Percentiles rank a stretch among this genome's conserved stretches.
These are phyloP conservation scores for Xylariaceae sp. DNA, from an alignment of 2,329 filamentous ascomycete genomes.

Conservation along the genomic window DNA sequence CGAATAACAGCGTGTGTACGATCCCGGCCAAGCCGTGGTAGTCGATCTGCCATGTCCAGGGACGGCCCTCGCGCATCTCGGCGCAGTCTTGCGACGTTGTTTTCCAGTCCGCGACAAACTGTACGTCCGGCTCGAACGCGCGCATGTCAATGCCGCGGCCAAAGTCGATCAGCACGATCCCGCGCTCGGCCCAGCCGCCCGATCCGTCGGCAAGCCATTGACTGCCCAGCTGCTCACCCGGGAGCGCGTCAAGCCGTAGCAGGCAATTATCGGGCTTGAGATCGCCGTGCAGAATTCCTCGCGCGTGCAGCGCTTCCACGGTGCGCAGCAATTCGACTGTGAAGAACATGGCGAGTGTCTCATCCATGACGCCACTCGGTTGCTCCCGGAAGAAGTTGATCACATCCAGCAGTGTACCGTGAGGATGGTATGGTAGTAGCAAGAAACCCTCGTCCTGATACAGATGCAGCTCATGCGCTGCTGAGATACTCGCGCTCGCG, in stretches of 20 bases:
- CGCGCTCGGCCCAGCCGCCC: conserved; percentile 75
- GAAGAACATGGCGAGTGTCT: conserved; percentile 92
- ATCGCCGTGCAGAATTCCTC: conserved; percentile 82
- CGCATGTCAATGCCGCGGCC: conserved; percentile 92
- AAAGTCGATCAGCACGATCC: conserved; percentile 88
- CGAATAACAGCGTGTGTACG: conserved; percentile 85
- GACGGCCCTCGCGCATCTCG: conserved; percentile 89
- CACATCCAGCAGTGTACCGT: conserved; percentile 91
- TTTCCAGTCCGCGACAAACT: conserved; percentile 96
- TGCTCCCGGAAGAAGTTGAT: conserved; percentile 82
- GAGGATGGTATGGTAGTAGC: conserved; percentile 78
- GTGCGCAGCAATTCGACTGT: conserved; percentile 86
- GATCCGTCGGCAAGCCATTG: conserved; percentile 71
- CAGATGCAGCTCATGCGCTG: conserved; percentile 85
- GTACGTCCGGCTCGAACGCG: conserved; percentile 69
- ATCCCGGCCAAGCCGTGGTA: conserved; percentile 90
- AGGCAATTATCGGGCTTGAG: conserved; percentile 95
- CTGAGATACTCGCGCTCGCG: conserved; percentile 71
- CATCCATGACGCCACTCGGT: conserved; percentile 74
- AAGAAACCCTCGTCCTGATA: conserved; percentile 89
- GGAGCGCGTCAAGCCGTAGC: conserved; percentile 65
- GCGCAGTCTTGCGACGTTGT: conserved; percentile 82
- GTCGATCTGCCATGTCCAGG: conserved; percentile 98
- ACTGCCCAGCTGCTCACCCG: conserved; percentile 41
- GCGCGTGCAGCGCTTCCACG: conserved; percentile 78